Conservation (phyloP, 345 rosid genomes). For the Camelina hispida region DNA sequence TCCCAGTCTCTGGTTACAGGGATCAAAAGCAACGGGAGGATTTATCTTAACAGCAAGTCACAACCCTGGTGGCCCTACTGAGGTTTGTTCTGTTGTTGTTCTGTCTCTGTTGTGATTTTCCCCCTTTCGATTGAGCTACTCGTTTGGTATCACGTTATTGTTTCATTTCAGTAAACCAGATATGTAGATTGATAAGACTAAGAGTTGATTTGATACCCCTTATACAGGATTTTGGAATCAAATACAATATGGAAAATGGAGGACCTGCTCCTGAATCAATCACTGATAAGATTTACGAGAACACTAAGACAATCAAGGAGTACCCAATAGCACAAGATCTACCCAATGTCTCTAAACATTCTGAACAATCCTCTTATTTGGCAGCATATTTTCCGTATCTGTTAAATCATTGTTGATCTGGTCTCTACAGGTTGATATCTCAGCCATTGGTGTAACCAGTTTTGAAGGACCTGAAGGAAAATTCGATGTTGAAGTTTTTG, state of each 20-base stretch:
- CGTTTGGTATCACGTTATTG: neutral
- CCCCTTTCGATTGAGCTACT: neutral
- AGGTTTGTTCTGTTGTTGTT: constrained; percentile 53
- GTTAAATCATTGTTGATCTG: constrained; percentile 10
- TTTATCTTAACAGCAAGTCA: constrained; percentile 99
- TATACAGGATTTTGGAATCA: constrained; percentile 94
- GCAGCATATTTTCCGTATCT: constrained; percentile 16
- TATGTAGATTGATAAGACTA: constrained; percentile 11
- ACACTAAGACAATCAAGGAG: constrained; percentile 89
- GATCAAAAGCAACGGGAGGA: constrained; percentile 89
- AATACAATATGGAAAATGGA: constrained; percentile 99
- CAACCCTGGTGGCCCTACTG: constrained; percentile 99
- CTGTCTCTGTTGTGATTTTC: constrained; percentile 8
- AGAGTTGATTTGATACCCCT: constrained; percentile 3
- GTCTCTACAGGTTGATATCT: constrained; percentile 74
- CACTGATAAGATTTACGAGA: constrained; percentile 93
- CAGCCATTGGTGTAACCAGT: constrained; percentile 65
- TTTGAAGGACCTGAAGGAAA: constrained; percentile 85
- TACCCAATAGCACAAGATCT: constrained; percentile 77
- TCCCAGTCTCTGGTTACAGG: constrained; percentile 59
- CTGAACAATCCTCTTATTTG: constrained; percentile 27
- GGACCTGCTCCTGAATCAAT: constrained; percentile 99
- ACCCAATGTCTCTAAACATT: constrained; percentile 59
- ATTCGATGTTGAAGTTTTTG: constrained; percentile 95
- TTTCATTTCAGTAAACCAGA: constrained; percentile 1